A percentile compares a stretch with the other conserved stretches of the same genome.
phyloP scores from a whole-genome alignment of 1,284 basidiomycete genomes.

The Austroboletus niveus region DNA sequence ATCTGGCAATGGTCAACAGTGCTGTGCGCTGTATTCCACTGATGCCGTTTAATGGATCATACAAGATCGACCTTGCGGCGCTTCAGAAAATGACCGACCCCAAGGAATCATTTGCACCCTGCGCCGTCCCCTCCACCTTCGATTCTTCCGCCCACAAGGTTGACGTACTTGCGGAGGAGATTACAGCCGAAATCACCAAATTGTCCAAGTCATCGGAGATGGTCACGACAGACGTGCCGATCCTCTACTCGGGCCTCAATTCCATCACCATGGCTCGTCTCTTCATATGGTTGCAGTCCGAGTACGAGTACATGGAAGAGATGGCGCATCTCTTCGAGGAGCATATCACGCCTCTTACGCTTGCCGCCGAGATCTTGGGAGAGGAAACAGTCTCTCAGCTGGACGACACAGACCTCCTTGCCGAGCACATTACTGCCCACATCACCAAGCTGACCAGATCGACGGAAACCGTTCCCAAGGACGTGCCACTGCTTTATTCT shows the following conservation, averaged over 20 bases:
- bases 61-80: conserved; percentile 15
- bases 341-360: conserved; percentile 12
- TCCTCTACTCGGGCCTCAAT: conserved; percentile 24
- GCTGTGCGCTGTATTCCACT: conserved; percentile 25
- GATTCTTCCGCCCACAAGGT: conserved; percentile 5
- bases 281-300: conserved; percentile 26
- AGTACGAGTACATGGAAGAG: conserved; percentile 22
- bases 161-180: conserved; percentile 1
- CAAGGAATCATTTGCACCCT: conserved; percentile 5
- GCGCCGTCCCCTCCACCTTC: conserved; percentile 1
- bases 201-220: too few species aligned
- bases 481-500: conserved; percentile 9
- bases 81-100: conserved; percentile 26
- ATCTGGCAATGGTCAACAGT: conserved; percentile 21
- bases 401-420: conserved; percentile 1
- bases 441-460: too few species aligned
- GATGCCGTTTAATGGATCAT: conserved; percentile 27
- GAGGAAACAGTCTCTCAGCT: too few species aligned
- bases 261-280: conserved; percentile 25
- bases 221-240: too few species aligned
- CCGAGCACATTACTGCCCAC: too few species aligned
- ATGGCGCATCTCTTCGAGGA: conserved; percentile 22
- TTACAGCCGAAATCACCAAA: too few species aligned
- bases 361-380: too few species aligned
- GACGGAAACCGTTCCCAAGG: too few species aligned